These are phyloP conservation scores for Saccharomycopsis oosterbeekiorum DNA, from an alignment of 805 yeast species.

Conservation along the genomic window DNA sequence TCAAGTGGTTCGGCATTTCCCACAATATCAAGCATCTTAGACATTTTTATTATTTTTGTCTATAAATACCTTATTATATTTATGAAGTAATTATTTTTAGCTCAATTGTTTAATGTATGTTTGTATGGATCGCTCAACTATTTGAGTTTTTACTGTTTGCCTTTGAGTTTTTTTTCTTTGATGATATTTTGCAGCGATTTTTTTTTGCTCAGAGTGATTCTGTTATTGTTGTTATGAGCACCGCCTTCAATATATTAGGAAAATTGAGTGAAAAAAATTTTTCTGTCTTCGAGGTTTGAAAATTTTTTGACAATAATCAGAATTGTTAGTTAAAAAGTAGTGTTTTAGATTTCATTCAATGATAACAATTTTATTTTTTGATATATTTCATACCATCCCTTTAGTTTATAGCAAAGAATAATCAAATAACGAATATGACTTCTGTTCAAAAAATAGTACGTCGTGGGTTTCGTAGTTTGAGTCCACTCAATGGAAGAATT, in stretches of 20 bases:
- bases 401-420: neutral
- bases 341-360: no score
- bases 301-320: neutral
- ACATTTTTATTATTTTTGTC: slow-evolving; percentile 1
- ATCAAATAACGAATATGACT: neutral
- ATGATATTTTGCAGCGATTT: neutral
- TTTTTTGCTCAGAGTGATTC: slow-evolving; percentile 20
- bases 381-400: no score
- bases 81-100: neutral
- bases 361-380: no score
- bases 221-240: neutral
- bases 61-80: neutral
- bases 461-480: slow-evolving; percentile 28
- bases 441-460: neutral
- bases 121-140: no score
- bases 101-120: no score
- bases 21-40: slow-evolving; percentile 15
- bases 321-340: no score
- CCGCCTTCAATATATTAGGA: neutral
- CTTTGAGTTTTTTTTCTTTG: neutral
- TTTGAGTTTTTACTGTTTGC: neutral
- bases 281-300: neutral
- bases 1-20: slow-evolving; percentile 71
- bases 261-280: neutral
- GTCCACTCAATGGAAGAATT: slow-evolving; percentile 32